Conservation (phyloP, 2,329 filamentous ascomycete species). For the Cryphonectria radicalis region DNA sequence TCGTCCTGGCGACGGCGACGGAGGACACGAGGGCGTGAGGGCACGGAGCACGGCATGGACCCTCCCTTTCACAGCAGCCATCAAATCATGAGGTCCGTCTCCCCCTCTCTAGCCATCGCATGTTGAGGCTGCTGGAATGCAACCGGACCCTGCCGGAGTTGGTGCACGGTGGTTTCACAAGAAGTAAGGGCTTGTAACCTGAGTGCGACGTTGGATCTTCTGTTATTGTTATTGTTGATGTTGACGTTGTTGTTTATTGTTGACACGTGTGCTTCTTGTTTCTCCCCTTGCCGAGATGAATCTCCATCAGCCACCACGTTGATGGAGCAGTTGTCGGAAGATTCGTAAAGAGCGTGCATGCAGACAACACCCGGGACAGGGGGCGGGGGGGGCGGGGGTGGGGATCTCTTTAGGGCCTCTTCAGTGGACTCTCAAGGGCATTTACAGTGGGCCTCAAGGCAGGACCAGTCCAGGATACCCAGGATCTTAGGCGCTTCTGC, state of each 20-base stretch:
- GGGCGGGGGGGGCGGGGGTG: background rate
- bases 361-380: background rate
- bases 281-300: background rate
- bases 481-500: background rate
- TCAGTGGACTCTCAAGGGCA: background rate
- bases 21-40: background rate
- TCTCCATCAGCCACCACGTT: background rate
- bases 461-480: background rate
- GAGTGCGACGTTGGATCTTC: background rate
- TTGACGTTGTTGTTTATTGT: background rate
- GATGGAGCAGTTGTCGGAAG: slow-evolving; percentile 6
- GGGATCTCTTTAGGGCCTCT: background rate
- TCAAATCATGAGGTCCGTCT: background rate
- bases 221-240: slow-evolving; percentile 2
- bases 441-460: background rate
- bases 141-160: background rate
- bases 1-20: background rate
- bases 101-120: background rate
- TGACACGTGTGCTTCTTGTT: slow-evolving; percentile 1
- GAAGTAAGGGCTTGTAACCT: background rate
- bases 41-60: slow-evolving; percentile 1
- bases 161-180: background rate
- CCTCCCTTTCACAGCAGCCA: background rate
- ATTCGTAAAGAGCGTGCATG: slow-evolving; percentile 22
- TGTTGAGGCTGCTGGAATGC: slow-evolving; percentile 3